A percentile compares a stretch with the other conserved stretches of the same genome.
phyloP scores from a whole-genome alignment of 1,284 basidiomycete genomes.

The Tausonia pullulans region DNA sequence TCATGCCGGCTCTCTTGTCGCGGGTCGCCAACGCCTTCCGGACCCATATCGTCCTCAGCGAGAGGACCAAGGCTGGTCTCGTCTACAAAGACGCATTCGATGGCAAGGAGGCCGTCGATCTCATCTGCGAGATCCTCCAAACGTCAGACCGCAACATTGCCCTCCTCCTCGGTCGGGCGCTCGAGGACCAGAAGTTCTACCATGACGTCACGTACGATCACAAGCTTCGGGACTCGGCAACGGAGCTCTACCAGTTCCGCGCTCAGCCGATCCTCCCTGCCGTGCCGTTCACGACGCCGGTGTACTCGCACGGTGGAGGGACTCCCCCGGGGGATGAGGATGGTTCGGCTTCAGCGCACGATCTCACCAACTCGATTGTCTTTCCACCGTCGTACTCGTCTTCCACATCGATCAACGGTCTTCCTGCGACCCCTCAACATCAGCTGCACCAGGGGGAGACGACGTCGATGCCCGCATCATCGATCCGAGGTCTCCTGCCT shows the following conservation, averaged over 20 bases:
- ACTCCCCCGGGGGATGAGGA: slow-evolving; percentile 5
- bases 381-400: too few species aligned
- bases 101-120: slow-evolving; percentile 90
- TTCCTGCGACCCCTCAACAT: too few species aligned
- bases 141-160: slow-evolving; percentile 95
- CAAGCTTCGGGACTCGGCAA: slow-evolving; percentile 74
- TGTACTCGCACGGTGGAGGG: slow-evolving; percentile 15
- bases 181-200: slow-evolving; percentile 98
- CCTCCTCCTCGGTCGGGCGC: slow-evolving; percentile 78
- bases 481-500: too few species aligned
- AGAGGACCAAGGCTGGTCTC: slow-evolving; percentile 85
- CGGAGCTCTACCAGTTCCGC: slow-evolving; percentile 86
- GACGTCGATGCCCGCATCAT: too few species aligned
- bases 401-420: too few species aligned
- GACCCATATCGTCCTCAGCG: slow-evolving; percentile 60
- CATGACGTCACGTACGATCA: slow-evolving; percentile 99
- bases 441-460: too few species aligned
- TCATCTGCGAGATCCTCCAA: slow-evolving; percentile 94
- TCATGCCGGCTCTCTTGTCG: slow-evolving; percentile 90
- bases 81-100: slow-evolving; percentile 95
- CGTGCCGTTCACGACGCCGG: slow-evolving; percentile 16
- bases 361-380: not conserved
- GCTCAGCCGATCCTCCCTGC: slow-evolving; percentile 24
- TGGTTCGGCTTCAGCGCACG: not conserved
- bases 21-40: slow-evolving; percentile 89